Evolutionary conservation across 2,329 filamentous ascomycete genomes (phyloP).

Genomic region (Exophiala alcalophila): DNA sequence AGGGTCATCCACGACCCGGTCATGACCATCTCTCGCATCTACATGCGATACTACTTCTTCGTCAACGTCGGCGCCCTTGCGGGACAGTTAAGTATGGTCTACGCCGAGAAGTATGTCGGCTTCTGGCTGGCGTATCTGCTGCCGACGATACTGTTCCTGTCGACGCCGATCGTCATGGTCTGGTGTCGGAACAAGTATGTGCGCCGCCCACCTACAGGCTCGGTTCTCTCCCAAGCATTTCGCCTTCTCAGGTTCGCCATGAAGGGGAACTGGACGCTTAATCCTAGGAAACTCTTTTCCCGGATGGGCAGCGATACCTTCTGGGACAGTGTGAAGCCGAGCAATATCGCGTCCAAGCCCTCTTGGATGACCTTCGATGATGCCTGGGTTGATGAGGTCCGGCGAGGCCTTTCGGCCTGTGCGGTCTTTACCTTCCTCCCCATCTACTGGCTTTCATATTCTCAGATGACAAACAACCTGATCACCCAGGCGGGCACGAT

Average conservation of each 20-base stretch:
- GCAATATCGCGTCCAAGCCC: slow-evolving; percentile 58
- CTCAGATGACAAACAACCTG: slow-evolving; percentile 30
- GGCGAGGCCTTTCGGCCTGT: slow-evolving; percentile 66
- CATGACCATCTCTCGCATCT: slow-evolving; percentile 64
- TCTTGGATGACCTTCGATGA: slow-evolving; percentile 79
- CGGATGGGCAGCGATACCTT: slow-evolving; percentile 57
- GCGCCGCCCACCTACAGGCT: slow-evolving; percentile 65
- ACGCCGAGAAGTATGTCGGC: slow-evolving; percentile 71
- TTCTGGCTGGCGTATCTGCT: slow-evolving; percentile 71
- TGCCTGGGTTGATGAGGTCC: slow-evolving; percentile 75
- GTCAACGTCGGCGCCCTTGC: slow-evolving; percentile 65
- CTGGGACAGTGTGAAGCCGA: slow-evolving; percentile 69
- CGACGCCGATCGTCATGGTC: slow-evolving; percentile 60
- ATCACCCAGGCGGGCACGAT: slow-evolving; percentile 49
- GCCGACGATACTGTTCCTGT: slow-evolving; percentile 63
- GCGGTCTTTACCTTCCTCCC: slow-evolving; percentile 60
- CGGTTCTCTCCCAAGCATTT: slow-evolving; percentile 65
- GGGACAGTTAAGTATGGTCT: slow-evolving; percentile 60
- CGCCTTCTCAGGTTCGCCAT: slow-evolving; percentile 56
- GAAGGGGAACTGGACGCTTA: slow-evolving; percentile 56
- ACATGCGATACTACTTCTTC: slow-evolving; percentile 66
- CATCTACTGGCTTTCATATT: slow-evolving; percentile 52
- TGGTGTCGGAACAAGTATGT: slow-evolving; percentile 62
- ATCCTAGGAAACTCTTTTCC: slow-evolving; percentile 54
- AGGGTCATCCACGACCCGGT: slow-evolving; percentile 68